Percentiles rank a stretch among this genome's conserved stretches.
phyloP scores from a whole-genome alignment of 2,329 filamentous ascomycete genomes.

The Trichoderma sp. region DNA sequence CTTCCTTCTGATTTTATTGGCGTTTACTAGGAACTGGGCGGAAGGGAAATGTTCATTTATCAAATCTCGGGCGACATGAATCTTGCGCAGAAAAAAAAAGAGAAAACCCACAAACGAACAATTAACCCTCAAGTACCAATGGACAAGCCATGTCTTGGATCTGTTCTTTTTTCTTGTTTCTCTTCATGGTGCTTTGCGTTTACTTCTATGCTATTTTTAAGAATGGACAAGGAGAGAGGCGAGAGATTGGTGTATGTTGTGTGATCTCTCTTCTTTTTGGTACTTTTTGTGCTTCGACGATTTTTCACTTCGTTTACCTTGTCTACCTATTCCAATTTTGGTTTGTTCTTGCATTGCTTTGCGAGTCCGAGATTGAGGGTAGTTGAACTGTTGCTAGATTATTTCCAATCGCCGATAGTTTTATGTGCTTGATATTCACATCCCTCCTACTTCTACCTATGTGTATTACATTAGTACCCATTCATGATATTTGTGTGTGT shows the following conservation, averaged over 20 bases:
- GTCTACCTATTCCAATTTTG: neutral
- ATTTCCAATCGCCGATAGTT: neutral
- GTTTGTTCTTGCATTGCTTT: neutral
- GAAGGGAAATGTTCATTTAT: slow-evolving; percentile 11
- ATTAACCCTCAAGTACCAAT: neutral
- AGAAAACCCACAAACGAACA: neutral
- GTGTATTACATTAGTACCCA: neutral
- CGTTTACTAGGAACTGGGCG: slow-evolving; percentile 11
- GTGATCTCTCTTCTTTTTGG: neutral
- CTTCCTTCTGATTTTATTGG: slow-evolving; percentile 11
- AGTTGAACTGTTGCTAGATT: neutral
- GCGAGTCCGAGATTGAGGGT: neutral
- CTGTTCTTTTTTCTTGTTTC: neutral
- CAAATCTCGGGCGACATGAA: slow-evolving; percentile 3
- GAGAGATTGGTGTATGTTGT: neutral
- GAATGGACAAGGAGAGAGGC: neutral
- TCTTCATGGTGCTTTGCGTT: neutral
- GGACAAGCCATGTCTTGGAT: neutral
- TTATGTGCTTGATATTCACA: neutral
- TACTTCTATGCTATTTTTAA: neutral
- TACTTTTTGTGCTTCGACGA: neutral
- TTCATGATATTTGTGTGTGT: neutral
- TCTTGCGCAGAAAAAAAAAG: neutral
- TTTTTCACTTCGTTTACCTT: neutral
- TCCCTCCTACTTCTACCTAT: too few species aligned